phyloP scores from a whole-genome alignment of 2,329 filamentous ascomycete species.

The Shiraia sp. region DNA sequence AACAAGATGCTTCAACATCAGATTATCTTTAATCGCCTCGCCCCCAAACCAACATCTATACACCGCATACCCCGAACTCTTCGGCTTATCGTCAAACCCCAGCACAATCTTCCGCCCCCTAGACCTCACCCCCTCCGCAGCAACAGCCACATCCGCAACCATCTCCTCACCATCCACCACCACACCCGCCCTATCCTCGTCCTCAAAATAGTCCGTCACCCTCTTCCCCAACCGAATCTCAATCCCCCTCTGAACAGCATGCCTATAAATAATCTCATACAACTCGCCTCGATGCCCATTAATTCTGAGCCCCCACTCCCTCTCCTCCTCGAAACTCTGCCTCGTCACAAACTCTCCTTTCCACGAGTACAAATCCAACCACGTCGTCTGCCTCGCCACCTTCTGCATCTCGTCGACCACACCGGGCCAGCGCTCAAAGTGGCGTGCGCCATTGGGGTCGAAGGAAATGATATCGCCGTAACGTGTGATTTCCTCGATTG shows the following conservation, averaged over 20 bases:
- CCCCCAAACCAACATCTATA: constrained; percentile 52
- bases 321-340: constrained; percentile 49
- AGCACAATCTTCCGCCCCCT: constrained; percentile 58
- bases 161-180: constrained; percentile 52
- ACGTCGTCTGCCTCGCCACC: constrained; percentile 57
- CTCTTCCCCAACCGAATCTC: constrained; percentile 57
- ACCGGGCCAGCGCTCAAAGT: constrained; percentile 57
- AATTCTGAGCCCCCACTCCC: constrained; percentile 55
- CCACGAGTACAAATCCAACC: constrained; percentile 64
- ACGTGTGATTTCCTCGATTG: constrained; percentile 58
- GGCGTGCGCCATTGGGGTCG: constrained; percentile 62
- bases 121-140: constrained; percentile 58
- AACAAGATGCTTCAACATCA: constrained; percentile 35
- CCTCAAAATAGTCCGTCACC: constrained; percentile 60
- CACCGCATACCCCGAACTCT: constrained; percentile 58
- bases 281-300: constrained; percentile 66
- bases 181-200: constrained; percentile 56
- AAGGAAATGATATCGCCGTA: constrained; percentile 67
- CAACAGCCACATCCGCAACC: constrained; percentile 55
- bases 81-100: constrained; percentile 56
- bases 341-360: constrained; percentile 65
- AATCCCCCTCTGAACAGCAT: constrained; percentile 58
- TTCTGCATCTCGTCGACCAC: constrained; percentile 54
- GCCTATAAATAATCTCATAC: constrained; percentile 60
- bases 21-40: constrained; percentile 29